These are phyloP conservation scores for Epichloe bromicola DNA, from an alignment of 2,329 filamentous ascomycete genomes.

Conservation along the genomic window DNA sequence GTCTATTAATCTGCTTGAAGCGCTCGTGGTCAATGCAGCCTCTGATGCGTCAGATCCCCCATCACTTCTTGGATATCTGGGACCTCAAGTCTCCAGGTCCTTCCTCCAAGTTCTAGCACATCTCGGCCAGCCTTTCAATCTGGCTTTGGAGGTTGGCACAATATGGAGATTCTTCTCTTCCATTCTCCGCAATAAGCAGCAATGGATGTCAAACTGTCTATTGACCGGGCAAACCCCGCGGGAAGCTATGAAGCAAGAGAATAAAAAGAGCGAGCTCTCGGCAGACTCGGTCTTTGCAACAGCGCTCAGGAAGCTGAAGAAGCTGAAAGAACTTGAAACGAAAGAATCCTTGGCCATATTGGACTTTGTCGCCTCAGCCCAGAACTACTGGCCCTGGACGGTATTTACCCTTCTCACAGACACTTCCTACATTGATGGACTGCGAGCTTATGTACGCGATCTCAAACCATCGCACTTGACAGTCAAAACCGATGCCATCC, in stretches of 20 bases:
- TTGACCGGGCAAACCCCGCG: conserved; percentile 78
- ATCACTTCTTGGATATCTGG: conserved; percentile 86
- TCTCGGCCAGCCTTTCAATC: conserved; percentile 61
- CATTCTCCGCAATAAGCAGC: conserved; percentile 78
- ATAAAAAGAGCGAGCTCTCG: conserved; percentile 35
- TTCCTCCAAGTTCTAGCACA: conserved; percentile 69
- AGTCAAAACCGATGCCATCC: conserved; percentile 40
- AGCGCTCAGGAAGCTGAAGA: conserved; percentile 57
- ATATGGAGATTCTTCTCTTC: conserved; percentile 81
- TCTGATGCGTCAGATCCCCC: conserved; percentile 65
- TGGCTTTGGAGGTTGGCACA: conserved; percentile 48
- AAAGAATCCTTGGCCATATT: conserved; percentile 61
- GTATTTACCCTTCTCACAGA: conserved; percentile 69
- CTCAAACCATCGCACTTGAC: conserved; percentile 39
- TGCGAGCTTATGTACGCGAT: conserved; percentile 55
- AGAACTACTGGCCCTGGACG: conserved; percentile 94
- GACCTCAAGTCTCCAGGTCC: conserved; percentile 66
- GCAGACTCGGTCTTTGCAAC: conserved; percentile 56
- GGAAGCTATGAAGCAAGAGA: conserved; percentile 50
- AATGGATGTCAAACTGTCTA: conserved; percentile 90
- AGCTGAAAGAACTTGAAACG: conserved; percentile 50
- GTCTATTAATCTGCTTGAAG: conserved; percentile 57
- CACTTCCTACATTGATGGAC: conserved; percentile 54
- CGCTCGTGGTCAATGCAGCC: conserved; percentile 57
- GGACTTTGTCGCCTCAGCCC: conserved; percentile 75